phyloP scores from a whole-genome alignment of 202 grass and related monocot genomes.

The Bolboschoenoplectus hybrid region DNA sequence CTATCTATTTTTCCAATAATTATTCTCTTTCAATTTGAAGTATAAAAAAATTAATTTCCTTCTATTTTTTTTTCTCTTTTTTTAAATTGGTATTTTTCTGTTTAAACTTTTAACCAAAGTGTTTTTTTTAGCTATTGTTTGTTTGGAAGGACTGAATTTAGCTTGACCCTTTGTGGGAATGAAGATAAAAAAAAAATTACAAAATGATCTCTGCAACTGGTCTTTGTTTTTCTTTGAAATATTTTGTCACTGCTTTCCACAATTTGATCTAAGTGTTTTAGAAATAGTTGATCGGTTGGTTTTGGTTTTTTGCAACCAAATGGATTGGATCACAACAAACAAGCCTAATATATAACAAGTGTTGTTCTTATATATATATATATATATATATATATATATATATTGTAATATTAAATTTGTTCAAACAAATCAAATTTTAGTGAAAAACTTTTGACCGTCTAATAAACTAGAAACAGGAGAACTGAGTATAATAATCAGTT shows the following conservation, averaged over 20 bases:
- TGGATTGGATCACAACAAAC: neutral
- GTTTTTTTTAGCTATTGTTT: neutral
- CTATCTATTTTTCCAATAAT: no score
- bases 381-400: no score
- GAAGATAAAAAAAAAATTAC: neutral
- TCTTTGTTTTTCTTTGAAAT: neutral
- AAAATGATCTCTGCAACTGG: neutral
- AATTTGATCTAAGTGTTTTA: neutral
- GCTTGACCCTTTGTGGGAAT: conserved; percentile 4
- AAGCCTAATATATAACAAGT: neutral
- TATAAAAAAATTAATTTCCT: no score
- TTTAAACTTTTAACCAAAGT: neutral
- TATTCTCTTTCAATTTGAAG: no score
- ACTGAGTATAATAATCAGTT: no score
- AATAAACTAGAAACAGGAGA: no score
- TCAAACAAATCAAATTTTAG: no score
- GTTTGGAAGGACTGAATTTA: neutral
- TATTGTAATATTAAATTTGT: no score
- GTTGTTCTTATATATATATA: neutral
- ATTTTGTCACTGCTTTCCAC: neutral
- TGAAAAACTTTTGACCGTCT: no score
- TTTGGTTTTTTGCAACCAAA: neutral
- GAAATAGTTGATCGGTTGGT: neutral
- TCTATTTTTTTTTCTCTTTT: no score
- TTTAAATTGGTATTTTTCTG: neutral